Evolutionary conservation across 164 flowering plant species (phyloP).

Genomic region (Saururus chinensis): DNA sequence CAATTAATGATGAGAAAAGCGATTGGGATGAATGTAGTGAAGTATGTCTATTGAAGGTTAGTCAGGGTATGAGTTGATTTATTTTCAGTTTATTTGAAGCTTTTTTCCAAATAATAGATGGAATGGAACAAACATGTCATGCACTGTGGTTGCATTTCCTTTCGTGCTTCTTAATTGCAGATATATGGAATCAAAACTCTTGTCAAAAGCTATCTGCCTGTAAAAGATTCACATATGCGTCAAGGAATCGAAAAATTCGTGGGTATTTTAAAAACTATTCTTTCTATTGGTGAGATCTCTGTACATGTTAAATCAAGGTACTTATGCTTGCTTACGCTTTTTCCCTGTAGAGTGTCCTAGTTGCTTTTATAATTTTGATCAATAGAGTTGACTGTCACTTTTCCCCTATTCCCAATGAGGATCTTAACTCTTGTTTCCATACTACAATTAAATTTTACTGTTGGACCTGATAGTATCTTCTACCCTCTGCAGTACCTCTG

Average conservation of each 20-base stretch:
- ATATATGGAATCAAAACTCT: conserved; percentile 73
- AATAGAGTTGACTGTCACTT: not conserved
- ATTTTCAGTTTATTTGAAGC: not conserved
- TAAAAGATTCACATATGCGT: conserved; percentile 85
- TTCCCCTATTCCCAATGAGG: not conserved
- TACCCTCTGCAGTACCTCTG: conserved; percentile 54
- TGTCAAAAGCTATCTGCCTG: conserved; percentile 92
- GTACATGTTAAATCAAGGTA: conserved; percentile 72
- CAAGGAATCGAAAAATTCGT: conserved; percentile 60
- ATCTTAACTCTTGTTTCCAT: not conserved
- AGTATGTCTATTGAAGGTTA: conserved; percentile 77
- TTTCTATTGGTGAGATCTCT: conserved; percentile 72
- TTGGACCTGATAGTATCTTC: not conserved
- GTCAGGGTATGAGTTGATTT: conserved; percentile 12
- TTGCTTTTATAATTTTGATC: not conserved
- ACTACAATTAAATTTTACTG: not conserved
- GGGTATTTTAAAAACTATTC: conserved; percentile 48
- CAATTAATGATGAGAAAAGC: conserved; percentile 25
- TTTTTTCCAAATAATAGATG: not conserved
- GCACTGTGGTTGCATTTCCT: not conserved
- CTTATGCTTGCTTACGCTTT: not conserved
- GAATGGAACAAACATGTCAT: not conserved
- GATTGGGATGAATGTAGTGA: conserved; percentile 85
- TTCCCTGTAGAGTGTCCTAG: not conserved
- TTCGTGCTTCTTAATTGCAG: conserved; percentile 24